phyloP scores from a whole-genome alignment of 176 grass and related monocot species.

The Urochloa ruziziensis region DNA sequence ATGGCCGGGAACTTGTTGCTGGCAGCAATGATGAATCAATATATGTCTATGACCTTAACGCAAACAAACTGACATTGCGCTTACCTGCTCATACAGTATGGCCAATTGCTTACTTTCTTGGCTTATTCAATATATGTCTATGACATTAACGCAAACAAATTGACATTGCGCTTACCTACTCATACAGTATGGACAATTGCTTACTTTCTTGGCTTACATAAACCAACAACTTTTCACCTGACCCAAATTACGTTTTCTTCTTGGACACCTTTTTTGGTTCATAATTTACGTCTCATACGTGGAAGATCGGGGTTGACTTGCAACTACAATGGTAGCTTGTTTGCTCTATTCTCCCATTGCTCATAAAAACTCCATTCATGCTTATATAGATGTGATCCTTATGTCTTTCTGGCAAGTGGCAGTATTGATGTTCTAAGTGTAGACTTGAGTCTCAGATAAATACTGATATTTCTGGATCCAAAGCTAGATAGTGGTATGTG shows the following conservation, averaged over 20 bases:
- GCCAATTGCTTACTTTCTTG: conserved; percentile 19
- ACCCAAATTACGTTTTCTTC: not conserved
- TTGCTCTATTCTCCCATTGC: not conserved
- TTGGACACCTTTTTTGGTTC: not conserved
- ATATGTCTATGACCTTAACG: conserved; percentile 80
- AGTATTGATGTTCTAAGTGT: not conserved
- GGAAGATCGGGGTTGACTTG: not conserved
- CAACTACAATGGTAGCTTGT: not conserved
- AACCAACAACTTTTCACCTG: not conserved
- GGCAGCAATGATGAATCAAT: conserved; percentile 73
- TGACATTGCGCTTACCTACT: conserved; percentile 66
- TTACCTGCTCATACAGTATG: conserved; percentile 77
- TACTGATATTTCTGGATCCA: not conserved
- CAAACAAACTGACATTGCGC: conserved; percentile 63
- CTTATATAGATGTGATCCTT: not conserved
- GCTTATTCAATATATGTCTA: conserved; percentile 75
- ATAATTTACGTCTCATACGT: not conserved
- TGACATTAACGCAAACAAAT: conserved; percentile 65
- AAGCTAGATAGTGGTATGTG: not conserved
- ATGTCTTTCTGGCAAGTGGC: not conserved
- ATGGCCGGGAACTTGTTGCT: conserved; percentile 78
- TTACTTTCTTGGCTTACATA: conserved; percentile 15
- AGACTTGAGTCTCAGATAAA: not conserved
- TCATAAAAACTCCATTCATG: not conserved
- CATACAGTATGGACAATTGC: conserved; percentile 58